These are phyloP conservation scores for Aschersonia sp. DNA, from an alignment of 2,329 filamentous ascomycete species.

Conservation along the genomic window DNA sequence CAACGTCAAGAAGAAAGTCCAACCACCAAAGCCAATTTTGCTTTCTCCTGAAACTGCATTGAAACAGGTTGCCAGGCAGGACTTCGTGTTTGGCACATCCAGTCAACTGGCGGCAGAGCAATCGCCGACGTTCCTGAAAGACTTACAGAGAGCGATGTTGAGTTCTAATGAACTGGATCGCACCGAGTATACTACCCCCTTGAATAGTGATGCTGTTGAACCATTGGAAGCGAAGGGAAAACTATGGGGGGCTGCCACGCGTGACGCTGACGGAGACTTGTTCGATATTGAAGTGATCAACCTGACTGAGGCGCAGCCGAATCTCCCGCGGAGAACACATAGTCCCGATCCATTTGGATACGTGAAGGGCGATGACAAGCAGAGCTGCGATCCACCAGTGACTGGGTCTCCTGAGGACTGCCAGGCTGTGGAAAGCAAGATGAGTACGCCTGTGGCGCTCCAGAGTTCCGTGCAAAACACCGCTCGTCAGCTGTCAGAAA, in stretches of 20 bases:
- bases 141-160: conserved; percentile 47
- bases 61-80: conserved; percentile 50
- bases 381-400: background rate
- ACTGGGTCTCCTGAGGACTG: too few species aligned
- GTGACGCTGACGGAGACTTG: conserved; percentile 50
- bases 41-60: conserved; percentile 57
- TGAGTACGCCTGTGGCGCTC: too few species aligned
- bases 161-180: conserved; percentile 34
- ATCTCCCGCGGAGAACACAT: conserved; percentile 8
- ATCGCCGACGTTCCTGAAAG: conserved; percentile 49
- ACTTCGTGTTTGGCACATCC: conserved; percentile 75
- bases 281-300: conserved; percentile 50
- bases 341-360: conserved; percentile 26
- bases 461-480: too few species aligned
- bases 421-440: too few species aligned
- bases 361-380: conserved; percentile 6
- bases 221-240: conserved; percentile 18
- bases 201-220: conserved; percentile 24
- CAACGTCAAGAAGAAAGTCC: conserved; percentile 24
- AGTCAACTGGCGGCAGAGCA: conserved; percentile 67
- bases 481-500: too few species aligned
- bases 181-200: conserved; percentile 22
- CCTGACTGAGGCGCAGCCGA: conserved; percentile 29
- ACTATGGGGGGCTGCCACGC: conserved; percentile 58
- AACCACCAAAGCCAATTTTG: conserved; percentile 33